Evolutionary conservation across 495 filamentous ascomycete species (phyloP).

Genomic region (Xylaria bambusicola): DNA sequence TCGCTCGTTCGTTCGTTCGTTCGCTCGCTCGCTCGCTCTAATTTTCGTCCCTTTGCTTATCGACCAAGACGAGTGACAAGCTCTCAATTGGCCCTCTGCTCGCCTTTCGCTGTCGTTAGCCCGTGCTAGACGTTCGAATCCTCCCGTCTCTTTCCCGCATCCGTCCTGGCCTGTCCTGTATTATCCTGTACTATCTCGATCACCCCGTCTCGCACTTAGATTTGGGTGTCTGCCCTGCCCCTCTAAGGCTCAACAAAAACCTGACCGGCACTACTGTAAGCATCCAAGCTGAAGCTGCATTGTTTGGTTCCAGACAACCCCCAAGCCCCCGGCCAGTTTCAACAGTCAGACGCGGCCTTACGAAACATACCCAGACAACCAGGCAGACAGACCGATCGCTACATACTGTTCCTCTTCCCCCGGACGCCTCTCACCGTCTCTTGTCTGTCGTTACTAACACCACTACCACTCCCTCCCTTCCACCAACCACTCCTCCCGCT

Average conservation of each 20-base stretch:
- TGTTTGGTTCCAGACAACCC: conserved; percentile 4
- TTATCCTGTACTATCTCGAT: neutral
- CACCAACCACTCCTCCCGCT: neutral
- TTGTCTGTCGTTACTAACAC: neutral
- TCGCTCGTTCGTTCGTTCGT: too few relatives aligned
- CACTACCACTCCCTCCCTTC: neutral
- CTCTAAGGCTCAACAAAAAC: neutral
- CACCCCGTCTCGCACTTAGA: neutral
- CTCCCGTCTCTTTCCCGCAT: neutral
- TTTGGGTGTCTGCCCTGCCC: neutral
- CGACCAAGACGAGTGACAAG: conserved; percentile 1
- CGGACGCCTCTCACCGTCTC: neutral
- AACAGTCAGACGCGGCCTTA: conserved; percentile 16
- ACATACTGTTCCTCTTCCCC: neutral
- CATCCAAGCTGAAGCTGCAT: neutral
- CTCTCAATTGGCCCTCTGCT: conserved; percentile 2
- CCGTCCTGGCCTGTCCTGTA: neutral
- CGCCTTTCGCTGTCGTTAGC: conserved; percentile 8
- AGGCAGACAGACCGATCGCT: neutral
- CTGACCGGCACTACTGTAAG: neutral
- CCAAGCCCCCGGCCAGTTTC: conserved; percentile 12
- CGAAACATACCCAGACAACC: conserved; percentile 9
- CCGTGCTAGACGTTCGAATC: neutral
- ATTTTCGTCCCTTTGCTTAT: conserved; percentile 8
- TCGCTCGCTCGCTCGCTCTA: conserved; percentile 8